phyloP scores from a whole-genome alignment of 352 stramenopile genomes.

The Phytophthora ramorum region DNA sequence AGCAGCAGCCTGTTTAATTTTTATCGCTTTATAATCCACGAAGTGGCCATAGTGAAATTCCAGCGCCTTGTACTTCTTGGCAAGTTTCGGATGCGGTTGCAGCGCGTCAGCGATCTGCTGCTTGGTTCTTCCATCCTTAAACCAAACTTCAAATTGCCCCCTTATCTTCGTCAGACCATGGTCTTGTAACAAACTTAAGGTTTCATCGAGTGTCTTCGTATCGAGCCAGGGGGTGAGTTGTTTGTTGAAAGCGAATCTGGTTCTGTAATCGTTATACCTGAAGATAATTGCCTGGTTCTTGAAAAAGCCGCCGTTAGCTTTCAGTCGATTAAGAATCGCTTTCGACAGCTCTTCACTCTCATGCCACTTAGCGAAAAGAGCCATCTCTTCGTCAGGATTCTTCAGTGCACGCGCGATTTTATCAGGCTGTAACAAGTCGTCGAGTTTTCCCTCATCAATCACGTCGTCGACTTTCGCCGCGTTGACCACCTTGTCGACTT shows the following conservation, averaged over 20 bases:
- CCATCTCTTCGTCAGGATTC: not conserved
- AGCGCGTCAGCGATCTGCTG: not conserved
- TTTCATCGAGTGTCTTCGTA: conserved; percentile 10
- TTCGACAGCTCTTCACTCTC: not conserved
- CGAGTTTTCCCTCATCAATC: conserved; percentile 1
- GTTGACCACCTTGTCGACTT: too few species aligned
- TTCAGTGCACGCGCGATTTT: conserved; percentile 7
- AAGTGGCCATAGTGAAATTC: not conserved
- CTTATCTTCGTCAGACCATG: not conserved
- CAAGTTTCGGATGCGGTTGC: not conserved
- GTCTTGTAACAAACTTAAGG: not conserved
- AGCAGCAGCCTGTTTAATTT: not conserved
- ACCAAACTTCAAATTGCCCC: conserved; percentile 2
- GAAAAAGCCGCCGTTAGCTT: not conserved
- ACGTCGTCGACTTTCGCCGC: conserved; percentile 3
- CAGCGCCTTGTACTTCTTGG: not conserved
- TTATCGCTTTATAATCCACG: not conserved
- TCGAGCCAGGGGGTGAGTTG: not conserved
- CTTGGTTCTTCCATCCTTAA: not conserved
- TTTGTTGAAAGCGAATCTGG: not conserved
- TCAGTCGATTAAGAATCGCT: not conserved
- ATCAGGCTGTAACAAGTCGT: conserved; percentile 3
- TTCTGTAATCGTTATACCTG: conserved; percentile 11
- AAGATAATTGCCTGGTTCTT: conserved; percentile 9
- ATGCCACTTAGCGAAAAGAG: conserved; percentile 10